These are phyloP conservation scores for Nephelium lappaceum DNA, from an alignment of 345 rosid species.

Conservation along the genomic window DNA sequence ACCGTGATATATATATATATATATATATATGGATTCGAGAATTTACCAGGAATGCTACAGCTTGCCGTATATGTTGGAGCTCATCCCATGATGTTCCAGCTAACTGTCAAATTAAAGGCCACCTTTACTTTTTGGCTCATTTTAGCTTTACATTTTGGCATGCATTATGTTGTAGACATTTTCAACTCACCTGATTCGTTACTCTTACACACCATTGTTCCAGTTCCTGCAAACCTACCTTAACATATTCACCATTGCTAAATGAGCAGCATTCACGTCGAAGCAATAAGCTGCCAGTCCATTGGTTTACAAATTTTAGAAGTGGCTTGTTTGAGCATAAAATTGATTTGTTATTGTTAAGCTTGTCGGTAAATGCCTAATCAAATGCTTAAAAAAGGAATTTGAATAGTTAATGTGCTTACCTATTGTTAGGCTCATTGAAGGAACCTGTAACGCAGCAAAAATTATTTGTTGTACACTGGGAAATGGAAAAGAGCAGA, in stretches of 20 bases:
- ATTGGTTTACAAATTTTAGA: constrained; percentile 19
- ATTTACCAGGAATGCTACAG: constrained; percentile 68
- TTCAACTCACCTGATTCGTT: constrained; percentile 50
- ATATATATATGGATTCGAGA: constrained; percentile 18
- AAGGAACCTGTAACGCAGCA: constrained; percentile 50
- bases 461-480: constrained; percentile 23
- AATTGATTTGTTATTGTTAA: not conserved
- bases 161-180: constrained; percentile 7
- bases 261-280: constrained; percentile 76
- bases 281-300: constrained; percentile 56
- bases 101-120: constrained; percentile 26
- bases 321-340: not conserved
- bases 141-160: not conserved
- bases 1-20: not conserved
- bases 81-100: constrained; percentile 64
- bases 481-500: not conserved
- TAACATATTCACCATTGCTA: constrained; percentile 72
- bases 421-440: constrained; percentile 65
- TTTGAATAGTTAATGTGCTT: constrained; percentile 1
- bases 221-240: constrained; percentile 60
- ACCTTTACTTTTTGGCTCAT: not conserved
- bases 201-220: constrained; percentile 65
- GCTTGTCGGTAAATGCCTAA: not conserved
- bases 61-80: constrained; percentile 67
- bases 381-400: not conserved